Conservation (phyloP, 352 stramenopile species). For the Elongisporangium prolatum region DNA sequence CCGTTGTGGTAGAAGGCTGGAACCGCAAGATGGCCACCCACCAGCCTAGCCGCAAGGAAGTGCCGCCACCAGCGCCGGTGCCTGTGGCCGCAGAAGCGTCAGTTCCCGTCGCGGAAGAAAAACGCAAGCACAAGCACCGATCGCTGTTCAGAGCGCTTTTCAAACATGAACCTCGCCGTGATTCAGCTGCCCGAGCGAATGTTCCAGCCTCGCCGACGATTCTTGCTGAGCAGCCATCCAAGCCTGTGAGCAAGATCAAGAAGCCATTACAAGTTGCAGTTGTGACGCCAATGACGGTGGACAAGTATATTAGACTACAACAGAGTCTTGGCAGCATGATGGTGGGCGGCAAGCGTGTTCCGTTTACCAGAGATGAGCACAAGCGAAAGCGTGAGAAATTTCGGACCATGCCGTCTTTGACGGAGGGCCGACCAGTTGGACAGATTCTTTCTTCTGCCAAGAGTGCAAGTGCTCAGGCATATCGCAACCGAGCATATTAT, state of each 20-base stretch:
- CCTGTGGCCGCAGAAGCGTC: neutral
- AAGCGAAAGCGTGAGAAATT: conserved; percentile 14
- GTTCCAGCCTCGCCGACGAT: neutral
- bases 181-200: neutral
- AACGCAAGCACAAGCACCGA: conserved; percentile 18
- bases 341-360: conserved; percentile 30
- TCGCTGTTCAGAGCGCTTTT: conserved; percentile 29
- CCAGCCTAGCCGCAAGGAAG: neutral
- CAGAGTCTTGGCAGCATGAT: conserved; percentile 28
- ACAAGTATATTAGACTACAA: conserved; percentile 17
- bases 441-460: conserved; percentile 16
- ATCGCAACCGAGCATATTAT: conserved; percentile 37
- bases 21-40: neutral
- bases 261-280: neutral
- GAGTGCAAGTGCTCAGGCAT: conserved; percentile 15
- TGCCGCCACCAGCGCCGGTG: neutral
- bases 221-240: neutral
- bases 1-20: neutral
- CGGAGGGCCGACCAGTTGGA: conserved; percentile 18
- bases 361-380: conserved; percentile 33
- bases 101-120: neutral
- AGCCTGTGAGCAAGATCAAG: conserved; percentile 11
- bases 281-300: conserved; percentile 12
- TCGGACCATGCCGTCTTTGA: conserved; percentile 21
- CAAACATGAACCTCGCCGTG: conserved; percentile 11